A percentile compares a stretch with the other conserved stretches of the same genome.
Conservation (phyloP, 768 basidiomycete species). For the Megacollybia marginata region DNA sequence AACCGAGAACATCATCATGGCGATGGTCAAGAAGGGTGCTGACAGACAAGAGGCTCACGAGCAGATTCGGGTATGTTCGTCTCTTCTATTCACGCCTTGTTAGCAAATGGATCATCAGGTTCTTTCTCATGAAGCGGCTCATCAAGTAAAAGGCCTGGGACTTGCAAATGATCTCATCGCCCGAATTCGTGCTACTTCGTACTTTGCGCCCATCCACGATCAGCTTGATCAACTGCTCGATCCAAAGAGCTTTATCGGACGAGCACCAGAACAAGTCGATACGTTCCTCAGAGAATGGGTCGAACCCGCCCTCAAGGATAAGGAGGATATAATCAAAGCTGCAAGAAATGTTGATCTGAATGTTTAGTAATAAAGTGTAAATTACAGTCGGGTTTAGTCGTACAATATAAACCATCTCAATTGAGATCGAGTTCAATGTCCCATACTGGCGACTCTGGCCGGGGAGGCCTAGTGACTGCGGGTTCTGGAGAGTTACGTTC, state of each 20-base stretch:
- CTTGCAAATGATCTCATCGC: constrained; percentile 94
- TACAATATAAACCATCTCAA: constrained; percentile 1
- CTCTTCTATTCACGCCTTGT: constrained; percentile 1
- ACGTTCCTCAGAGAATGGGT: constrained; percentile 85
- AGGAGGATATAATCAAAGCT: constrained; percentile 39
- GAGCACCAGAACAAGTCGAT: constrained; percentile 94
- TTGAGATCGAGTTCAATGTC: constrained; percentile 45
- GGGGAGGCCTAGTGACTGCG: background rate
- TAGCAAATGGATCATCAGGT: constrained; percentile 37
- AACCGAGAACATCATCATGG: constrained; percentile 99
- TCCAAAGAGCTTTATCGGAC: constrained; percentile 83
- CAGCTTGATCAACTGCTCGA: constrained; percentile 77
- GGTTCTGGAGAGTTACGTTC: constrained; percentile 24
- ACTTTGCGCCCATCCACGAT: constrained; percentile 82
- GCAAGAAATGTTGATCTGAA: constrained; percentile 58
- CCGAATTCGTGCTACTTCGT: constrained; percentile 70
- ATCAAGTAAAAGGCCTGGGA: constrained; percentile 92
- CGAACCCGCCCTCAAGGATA: constrained; percentile 61
- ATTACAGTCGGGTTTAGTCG: too few species aligned
- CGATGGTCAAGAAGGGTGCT: constrained; percentile 89
- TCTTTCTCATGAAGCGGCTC: constrained; percentile 88
- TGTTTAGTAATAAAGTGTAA: constrained; percentile 28
- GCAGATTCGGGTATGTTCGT: constrained; percentile 66
- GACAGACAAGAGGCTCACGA: constrained; percentile 97
- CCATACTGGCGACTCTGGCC: constrained; percentile 14